These are phyloP conservation scores for Onygena corvina DNA, from an alignment of 2,329 filamentous ascomycete species.

Conservation along the genomic window DNA sequence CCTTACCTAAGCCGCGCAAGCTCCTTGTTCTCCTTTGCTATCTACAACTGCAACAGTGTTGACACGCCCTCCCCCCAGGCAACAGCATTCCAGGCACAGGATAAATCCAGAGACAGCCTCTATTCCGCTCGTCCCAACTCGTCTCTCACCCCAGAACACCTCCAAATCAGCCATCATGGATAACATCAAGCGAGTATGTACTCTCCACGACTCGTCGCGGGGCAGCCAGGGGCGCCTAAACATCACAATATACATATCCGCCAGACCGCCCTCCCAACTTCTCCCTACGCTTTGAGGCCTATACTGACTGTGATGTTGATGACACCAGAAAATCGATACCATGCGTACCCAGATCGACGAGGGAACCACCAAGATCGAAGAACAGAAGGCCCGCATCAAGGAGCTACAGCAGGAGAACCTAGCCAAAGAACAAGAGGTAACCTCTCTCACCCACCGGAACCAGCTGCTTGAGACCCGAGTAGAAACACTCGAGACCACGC, in stretches of 20 bases:
- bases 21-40: not conserved
- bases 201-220: slow-evolving; percentile 8
- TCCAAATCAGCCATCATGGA: slow-evolving; percentile 50
- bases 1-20: not conserved
- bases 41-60: not conserved
- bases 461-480: slow-evolving; percentile 77
- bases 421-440: slow-evolving; percentile 95
- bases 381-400: slow-evolving; percentile 80
- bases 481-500: slow-evolving; percentile 74
- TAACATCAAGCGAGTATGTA: slow-evolving; percentile 76
- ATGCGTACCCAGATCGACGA: slow-evolving; percentile 92
- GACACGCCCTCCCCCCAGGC: not conserved
- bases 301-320: not conserved
- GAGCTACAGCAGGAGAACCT: slow-evolving; percentile 86
- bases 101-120: not conserved
- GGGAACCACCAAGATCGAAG: slow-evolving; percentile 66
- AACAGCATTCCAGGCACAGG: not conserved
- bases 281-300: not conserved
- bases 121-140: slow-evolving; percentile 9
- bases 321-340: slow-evolving; percentile 32
- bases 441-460: slow-evolving; percentile 91
- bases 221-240: not conserved
- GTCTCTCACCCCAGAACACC: slow-evolving; percentile 23
- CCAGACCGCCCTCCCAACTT: not conserved
- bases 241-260: not conserved